Percentiles rank a stretch among this genome's conserved stretches.
phyloP scores from a whole-genome alignment of 495 filamentous ascomycete species.

The Hypoxylon fuscum region DNA sequence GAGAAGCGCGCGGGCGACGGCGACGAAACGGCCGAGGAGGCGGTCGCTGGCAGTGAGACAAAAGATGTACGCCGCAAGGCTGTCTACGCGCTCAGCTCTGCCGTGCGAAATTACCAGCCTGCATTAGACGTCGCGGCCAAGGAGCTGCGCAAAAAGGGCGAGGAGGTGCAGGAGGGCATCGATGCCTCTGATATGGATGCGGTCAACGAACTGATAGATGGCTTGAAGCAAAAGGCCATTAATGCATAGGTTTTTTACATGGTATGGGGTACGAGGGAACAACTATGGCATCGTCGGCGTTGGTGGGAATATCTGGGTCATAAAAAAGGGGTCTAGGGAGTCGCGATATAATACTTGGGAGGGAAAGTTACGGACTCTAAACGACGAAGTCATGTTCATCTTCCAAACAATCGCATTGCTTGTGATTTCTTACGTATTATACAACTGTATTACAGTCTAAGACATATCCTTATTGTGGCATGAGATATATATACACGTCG shows the following conservation, averaged over 20 bases:
- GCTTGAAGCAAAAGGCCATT: slow-evolving; percentile 64
- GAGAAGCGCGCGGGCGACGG: slow-evolving; percentile 21
- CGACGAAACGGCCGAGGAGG: slow-evolving; percentile 11
- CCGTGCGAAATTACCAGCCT: slow-evolving; percentile 86
- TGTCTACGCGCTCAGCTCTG: slow-evolving; percentile 84
- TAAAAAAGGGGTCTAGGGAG: slow-evolving; percentile 20
- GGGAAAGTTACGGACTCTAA: slow-evolving; percentile 3
- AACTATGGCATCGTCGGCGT: slow-evolving; percentile 49
- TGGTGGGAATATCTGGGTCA: slow-evolving; percentile 33
- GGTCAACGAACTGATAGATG: slow-evolving; percentile 76
- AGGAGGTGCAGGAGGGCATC: slow-evolving; percentile 55
- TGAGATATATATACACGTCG: slow-evolving; percentile 28
- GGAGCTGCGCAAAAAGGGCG: slow-evolving; percentile 59
- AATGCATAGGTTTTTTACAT: slow-evolving; percentile 23
- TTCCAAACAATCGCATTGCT: slow-evolving; percentile 2
- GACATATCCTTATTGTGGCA: neutral
- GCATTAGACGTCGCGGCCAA: slow-evolving; percentile 72
- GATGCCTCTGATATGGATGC: slow-evolving; percentile 87
- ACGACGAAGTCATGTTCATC: slow-evolving; percentile 3
- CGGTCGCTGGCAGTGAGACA: slow-evolving; percentile 59
- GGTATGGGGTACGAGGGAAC: slow-evolving; percentile 4
- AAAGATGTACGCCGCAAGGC: slow-evolving; percentile 81
- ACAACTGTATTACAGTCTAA: slow-evolving; percentile 36
- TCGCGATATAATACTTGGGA: slow-evolving; percentile 10
- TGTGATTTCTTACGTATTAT: slow-evolving; percentile 23